Base-by-base conservation (phyloP, 164 flowering plant genomes). In the Vitis riparia region DNA sequence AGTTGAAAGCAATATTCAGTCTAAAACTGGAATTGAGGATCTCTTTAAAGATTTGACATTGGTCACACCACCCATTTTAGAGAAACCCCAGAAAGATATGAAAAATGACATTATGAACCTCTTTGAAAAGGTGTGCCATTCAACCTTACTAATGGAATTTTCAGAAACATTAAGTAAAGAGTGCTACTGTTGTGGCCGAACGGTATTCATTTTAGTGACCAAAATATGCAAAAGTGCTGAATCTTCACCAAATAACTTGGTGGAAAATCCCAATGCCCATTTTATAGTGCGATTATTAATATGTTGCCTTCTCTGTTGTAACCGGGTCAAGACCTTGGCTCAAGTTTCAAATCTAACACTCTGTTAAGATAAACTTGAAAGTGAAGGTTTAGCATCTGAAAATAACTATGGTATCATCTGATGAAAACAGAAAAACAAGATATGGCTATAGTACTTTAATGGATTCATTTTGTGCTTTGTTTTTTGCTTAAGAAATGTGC, bases 21-120 rank as follows among this genome's bases (percentile, higher is more conserved):
- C 50, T 9, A 37, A 63, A 50, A 23, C 69, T 49, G 75, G 73
- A 29, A 55, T 64, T 44, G 75, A 74, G 72, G 71, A 74, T 55
- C 61, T 74, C 53, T 66, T 61, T 59, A 65, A 16, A 30, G 71
- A 65, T 32, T 48, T 69, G 69, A 57, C 68, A 55, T 59, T 60
- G 9, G 17, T 71, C 7, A 11, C 63, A 10, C 63, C 76, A 30
- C 15, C 67, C 51, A 49, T 23, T 55, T n/a, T 61, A 55, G 69
- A 63, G 47, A 62, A 68, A 50, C 68, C 72, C 12, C 74, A 23
- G 10, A 73, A 66, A 61, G 83, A 74, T 74, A 69, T 50, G 30
- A 74, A 80, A 58, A 72, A 63, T 49, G 77, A 70, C 63, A 69
- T 69, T 0, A 63, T 75, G 75, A 75, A 67, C 63, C 77, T 72